Evolutionary conservation across 176 grass and related monocot species (phyloP).

Genomic region (Eremochloa ophiuroides): DNA sequence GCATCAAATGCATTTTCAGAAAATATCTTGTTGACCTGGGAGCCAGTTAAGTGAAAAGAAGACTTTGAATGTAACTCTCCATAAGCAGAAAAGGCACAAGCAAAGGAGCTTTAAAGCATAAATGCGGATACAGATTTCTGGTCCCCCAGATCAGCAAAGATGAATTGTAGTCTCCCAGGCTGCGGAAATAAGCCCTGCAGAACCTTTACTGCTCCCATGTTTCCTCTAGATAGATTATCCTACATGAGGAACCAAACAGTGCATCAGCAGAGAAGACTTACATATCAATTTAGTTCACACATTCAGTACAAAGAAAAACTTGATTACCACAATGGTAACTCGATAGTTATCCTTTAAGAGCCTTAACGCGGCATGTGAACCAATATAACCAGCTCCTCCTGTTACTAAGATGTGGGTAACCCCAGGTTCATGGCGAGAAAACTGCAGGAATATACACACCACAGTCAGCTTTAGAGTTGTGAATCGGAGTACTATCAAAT

Average conservation of each 20-base stretch:
- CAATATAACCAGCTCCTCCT: conserved; percentile 90
- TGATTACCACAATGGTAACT: conserved; percentile 82
- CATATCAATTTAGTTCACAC: conserved; percentile 9
- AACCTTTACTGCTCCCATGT: conserved; percentile 67
- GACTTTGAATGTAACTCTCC: background rate
- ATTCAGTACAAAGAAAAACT: conserved; percentile 20
- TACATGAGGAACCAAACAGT: conserved; percentile 8
- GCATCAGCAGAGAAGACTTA: conserved; percentile 4
- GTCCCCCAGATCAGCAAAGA: conserved; percentile 74
- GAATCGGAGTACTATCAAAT: background rate
- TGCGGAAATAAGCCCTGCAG: conserved; percentile 66
- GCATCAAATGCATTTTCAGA: conserved; percentile 79
- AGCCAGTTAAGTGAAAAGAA: conserved; percentile 39
- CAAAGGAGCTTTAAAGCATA: conserved; percentile 18
- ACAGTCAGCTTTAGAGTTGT: conserved; percentile 7
- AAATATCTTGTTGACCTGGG: conserved; percentile 71
- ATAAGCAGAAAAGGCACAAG: background rate
- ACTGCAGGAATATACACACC: conserved; percentile 42
- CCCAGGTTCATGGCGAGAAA: conserved; percentile 64
- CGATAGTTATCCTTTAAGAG: conserved; percentile 69
- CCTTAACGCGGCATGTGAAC: conserved; percentile 69
- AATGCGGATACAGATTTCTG: conserved; percentile 66
- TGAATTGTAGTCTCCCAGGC: conserved; percentile 72
- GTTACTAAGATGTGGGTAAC: conserved; percentile 76
- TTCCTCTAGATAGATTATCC: conserved; percentile 91